Base-by-base conservation (phyloP, 768 basidiomycete genomes). In the Pleurotus cornucopiae region DNA sequence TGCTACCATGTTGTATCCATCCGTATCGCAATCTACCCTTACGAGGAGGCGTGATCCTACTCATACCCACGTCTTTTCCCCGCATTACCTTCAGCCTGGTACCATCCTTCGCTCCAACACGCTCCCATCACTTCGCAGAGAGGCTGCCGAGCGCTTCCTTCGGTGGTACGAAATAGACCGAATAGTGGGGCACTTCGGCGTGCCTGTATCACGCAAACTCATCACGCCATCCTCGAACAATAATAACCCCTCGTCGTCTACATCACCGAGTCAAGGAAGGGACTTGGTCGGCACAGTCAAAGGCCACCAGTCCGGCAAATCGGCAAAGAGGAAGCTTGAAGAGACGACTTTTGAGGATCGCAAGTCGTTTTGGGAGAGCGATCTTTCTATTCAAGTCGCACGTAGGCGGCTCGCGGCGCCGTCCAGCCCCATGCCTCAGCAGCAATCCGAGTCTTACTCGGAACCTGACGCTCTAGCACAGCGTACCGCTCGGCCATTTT, bases 131-230 rank as follows among this genome's bases (percentile, higher is more conserved):
- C 72, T 89, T 26, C 80, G 88, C 34, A 71, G 68, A 14, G 88
- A 89, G 66, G 86, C 86, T 0, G 76, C 82, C 0, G 85, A 88
- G 56, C 78, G 88, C 16, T 89, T 88, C 67, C 66, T 88, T 55
- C 78, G 80, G 26, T 89, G 88, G 88, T 73, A 85, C 30, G 88
- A 88, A 64, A 80, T 89, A 23, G 83, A 87, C 59, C 74, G 77
- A 16, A 79, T 78, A 9, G 79, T 81, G 5, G 74, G 76, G 57
- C 69, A 69, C 47, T 52, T 23, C 40, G 58, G 38, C 25, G 44
- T 30, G 43, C 53, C 51, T 16, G 13, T 12, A 39, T 41, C 51
- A 6, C 51, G 51, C 34, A 53, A 43, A 38, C 51, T 53, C 11
- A 53, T 53, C n/a, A 53, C 39, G 12, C 51, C 16, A 16, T 25